A percentile compares a stretch with the other conserved stretches of the same genome.
Conservation (phyloP, 495 filamentous ascomycete species). For the Poronia punctata region DNA sequence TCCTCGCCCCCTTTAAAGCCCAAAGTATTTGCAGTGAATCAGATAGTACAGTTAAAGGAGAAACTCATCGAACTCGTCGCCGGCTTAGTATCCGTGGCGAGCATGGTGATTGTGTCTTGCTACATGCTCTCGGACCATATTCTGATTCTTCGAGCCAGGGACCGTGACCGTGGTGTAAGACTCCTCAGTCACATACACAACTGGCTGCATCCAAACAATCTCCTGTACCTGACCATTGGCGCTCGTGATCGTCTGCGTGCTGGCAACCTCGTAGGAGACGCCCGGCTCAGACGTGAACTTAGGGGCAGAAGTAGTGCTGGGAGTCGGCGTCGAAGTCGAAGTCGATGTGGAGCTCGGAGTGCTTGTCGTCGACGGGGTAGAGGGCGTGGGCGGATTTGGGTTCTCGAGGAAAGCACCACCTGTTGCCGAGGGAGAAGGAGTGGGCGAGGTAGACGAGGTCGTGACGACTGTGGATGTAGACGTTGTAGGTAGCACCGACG, state of each 20-base stretch:
- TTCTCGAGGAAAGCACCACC: slow-evolving; percentile 18
- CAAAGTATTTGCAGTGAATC: slow-evolving; percentile 25
- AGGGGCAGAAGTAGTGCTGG: slow-evolving; percentile 17
- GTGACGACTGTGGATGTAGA: slow-evolving; percentile 3
- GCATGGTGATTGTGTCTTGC: slow-evolving; percentile 17
- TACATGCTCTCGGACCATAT: slow-evolving; percentile 13
- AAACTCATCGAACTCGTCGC: not conserved
- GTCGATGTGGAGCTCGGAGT: slow-evolving; percentile 5
- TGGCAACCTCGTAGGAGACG: slow-evolving; percentile 27
- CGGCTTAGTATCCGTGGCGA: slow-evolving; percentile 11
- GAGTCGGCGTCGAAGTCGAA: slow-evolving; percentile 6
- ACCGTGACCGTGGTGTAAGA: slow-evolving; percentile 28
- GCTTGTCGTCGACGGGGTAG: slow-evolving; percentile 4
- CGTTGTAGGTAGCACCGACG: not conserved
- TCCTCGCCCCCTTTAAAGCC: slow-evolving; percentile 11
- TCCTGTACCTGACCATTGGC: slow-evolving; percentile 33
- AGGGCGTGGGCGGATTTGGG: slow-evolving; percentile 6
- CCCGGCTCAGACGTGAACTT: slow-evolving; percentile 15
- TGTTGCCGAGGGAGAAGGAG: slow-evolving; percentile 5
- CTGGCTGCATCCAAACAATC: slow-evolving; percentile 39
- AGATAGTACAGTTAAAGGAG: slow-evolving; percentile 12
- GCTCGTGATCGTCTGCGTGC: slow-evolving; percentile 38
- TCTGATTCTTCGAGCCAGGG: slow-evolving; percentile 5
- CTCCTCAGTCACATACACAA: slow-evolving; percentile 34
- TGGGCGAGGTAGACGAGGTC: slow-evolving; percentile 15